Evolutionary conservation across 2,329 filamentous ascomycete species (phyloP), one percentile per base, ranked within the genome.

Genomic region (Dactylellina leptospora): DNA sequence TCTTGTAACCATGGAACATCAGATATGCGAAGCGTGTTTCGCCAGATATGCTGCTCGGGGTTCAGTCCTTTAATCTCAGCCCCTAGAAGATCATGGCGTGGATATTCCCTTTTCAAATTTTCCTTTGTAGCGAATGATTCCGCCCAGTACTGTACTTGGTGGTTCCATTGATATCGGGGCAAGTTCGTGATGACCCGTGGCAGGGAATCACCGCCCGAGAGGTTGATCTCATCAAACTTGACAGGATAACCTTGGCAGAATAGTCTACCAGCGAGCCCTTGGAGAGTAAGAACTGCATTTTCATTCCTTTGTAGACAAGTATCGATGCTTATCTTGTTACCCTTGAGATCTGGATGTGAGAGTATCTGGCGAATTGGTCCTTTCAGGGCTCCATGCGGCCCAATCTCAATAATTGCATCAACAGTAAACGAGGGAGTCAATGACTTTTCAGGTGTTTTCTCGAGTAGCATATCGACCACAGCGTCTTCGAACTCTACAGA

Each of bases 1-100:
- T 83, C 81, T 0, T 74, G 71, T 1, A 84, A 59, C 84, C 84
- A 85, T 0, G 81, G 80, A 0, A 80, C 63, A 23, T 83, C 78
- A 0, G 77, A 76, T 0, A 81, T 56, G 1, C 78, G 75, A 0
- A 84, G 73, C 1, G 82, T 51, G 45, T 82, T 82, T 0, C 81
- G 76, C 81, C 82, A 85, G 0, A 69, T 55, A 0, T 82, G 81
- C 8, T 80, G 75, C 0, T 77, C 5, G 8, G 18, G 23, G 16
- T 58, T 58, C 11, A 30, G 13, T 6, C 55, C 47, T 18, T 2
- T 61, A 20, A 48, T 20, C 13, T 40, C 53, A 27, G 18, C 53
- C 3, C 56, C 73, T 56, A 40, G 42, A 5, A 33, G 74, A 25
- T 53, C 50, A 40, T 61, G 54, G 13, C 63, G 54, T 4, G 53